These are phyloP conservation scores for Neofusicoccum cordaticola DNA, from an alignment of 2,329 filamentous ascomycete genomes.

Conservation along the genomic window DNA sequence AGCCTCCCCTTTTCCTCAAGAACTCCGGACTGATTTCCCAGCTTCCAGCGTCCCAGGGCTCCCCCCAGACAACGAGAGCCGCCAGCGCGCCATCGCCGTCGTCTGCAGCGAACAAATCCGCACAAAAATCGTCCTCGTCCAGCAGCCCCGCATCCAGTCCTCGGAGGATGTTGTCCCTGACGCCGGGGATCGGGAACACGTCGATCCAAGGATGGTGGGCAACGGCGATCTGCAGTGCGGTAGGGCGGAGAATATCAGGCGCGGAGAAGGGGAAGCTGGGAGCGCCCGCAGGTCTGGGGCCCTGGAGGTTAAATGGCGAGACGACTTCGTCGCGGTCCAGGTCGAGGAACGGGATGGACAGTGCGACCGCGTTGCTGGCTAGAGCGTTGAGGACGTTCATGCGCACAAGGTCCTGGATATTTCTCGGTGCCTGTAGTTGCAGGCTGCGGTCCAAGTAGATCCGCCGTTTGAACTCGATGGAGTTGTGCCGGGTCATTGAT, in stretches of 20 bases:
- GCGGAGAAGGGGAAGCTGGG: neutral
- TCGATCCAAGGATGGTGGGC: conserved; percentile 44
- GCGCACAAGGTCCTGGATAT: neutral
- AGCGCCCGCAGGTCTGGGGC: neutral
- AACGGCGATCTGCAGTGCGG: conserved; percentile 34
- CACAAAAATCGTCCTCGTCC: neutral
- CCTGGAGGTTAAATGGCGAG: neutral
- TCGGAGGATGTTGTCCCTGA: conserved; percentile 40
- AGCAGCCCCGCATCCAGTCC: conserved; percentile 35
- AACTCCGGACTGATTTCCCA: conserved; percentile 52
- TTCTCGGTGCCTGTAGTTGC: no score
- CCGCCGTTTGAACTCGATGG: no score
- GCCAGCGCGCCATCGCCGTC: conserved; percentile 19
- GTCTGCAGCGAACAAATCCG: conserved; percentile 1
- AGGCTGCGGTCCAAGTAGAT: no score
- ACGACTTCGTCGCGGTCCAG: neutral
- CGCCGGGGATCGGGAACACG: conserved; percentile 35
- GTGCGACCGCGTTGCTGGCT: neutral
- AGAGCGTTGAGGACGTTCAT: neutral
- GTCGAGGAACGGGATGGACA: neutral
- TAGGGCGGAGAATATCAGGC: conserved; percentile 33
- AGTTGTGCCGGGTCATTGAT: no score
- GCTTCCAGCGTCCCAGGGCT: conserved; percentile 42
- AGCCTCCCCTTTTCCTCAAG: conserved; percentile 42
- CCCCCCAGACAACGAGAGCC: conserved; percentile 50